Evolutionary conservation across 164 flowering plant species (phyloP).

Genomic region (Euptelea pleiosperma): DNA sequence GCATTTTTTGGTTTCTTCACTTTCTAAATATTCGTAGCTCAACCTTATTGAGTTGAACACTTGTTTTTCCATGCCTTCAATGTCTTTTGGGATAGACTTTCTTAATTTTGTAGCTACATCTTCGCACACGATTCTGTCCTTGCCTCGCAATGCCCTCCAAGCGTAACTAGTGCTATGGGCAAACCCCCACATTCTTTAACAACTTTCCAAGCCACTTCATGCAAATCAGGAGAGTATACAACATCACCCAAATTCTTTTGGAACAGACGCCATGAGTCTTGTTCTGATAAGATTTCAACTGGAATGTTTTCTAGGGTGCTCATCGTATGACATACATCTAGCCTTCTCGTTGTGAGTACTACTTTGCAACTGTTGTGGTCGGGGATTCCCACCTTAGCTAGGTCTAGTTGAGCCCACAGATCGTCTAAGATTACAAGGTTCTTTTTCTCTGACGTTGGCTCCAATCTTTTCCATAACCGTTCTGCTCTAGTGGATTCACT

Average conservation of each 20-base stretch:
- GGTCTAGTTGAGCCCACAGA: constrained; percentile 11
- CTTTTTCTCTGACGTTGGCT: constrained; percentile 2
- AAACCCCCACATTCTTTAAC: constrained; percentile 10
- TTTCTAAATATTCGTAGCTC: constrained; percentile 18
- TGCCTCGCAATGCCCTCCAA: background rate
- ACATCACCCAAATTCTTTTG: constrained; percentile 1
- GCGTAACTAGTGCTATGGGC: constrained; percentile 4
- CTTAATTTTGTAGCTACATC: constrained; percentile 4
- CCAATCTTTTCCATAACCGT: background rate
- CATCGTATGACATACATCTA: constrained; percentile 2
- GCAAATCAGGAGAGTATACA: background rate
- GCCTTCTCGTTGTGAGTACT: constrained; percentile 2
- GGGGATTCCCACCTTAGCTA: constrained; percentile 11
- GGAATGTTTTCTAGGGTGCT: no score
- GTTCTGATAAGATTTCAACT: background rate
- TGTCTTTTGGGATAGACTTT: background rate
- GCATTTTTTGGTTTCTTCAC: constrained; percentile 14
- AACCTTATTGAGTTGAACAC: constrained; percentile 15
- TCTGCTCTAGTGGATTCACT: background rate
- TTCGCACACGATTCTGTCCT: background rate
- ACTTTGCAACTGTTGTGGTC: constrained; percentile 6
- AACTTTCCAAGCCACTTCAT: background rate
- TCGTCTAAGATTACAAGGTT: constrained; percentile 17
- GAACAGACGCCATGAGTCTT: constrained; percentile 4
- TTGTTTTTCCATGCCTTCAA: constrained; percentile 12